These are phyloP conservation scores for Rhizophagus prolifer DNA, from an alignment of 192 early-diverging fungal genomes.

Conservation along the genomic window DNA sequence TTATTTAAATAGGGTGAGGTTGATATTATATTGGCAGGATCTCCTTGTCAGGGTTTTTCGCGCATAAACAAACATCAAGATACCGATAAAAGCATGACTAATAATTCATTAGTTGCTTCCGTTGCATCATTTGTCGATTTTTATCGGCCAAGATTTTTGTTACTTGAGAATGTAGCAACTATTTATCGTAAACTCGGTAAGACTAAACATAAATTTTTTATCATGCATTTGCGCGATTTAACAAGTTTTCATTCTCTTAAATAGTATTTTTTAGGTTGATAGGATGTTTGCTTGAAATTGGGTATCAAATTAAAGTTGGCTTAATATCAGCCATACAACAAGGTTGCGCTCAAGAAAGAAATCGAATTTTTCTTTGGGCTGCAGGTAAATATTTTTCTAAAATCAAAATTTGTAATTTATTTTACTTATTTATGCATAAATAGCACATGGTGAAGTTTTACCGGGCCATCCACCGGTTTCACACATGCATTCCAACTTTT, in stretches of 20 bases:
- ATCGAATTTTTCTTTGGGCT: slow-evolving; percentile 35
- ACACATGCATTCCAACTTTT: background rate
- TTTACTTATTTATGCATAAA: background rate
- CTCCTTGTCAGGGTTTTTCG: slow-evolving; percentile 38
- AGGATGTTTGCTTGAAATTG: slow-evolving; percentile 27
- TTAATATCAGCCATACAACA: slow-evolving; percentile 24
- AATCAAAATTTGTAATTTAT: background rate
- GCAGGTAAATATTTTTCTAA: slow-evolving; percentile 27
- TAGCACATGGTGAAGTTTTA: slow-evolving; percentile 19
- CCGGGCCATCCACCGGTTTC: slow-evolving; percentile 27
- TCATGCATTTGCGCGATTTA: background rate
- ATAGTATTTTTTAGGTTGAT: slow-evolving; percentile 25
- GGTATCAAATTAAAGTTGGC: slow-evolving; percentile 33
- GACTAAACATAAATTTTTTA: background rate
- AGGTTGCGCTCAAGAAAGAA: slow-evolving; percentile 28
- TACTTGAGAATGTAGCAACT: slow-evolving; percentile 36
- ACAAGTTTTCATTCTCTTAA: background rate
- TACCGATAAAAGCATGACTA: background rate
- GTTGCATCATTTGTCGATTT: slow-evolving; percentile 34
- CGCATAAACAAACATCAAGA: slow-evolving; percentile 21
- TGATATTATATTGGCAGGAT: slow-evolving; percentile 35
- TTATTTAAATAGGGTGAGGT: slow-evolving; percentile 31
- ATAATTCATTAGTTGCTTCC: slow-evolving; percentile 32
- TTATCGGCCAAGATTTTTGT: slow-evolving; percentile 30
- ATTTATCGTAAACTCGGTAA: background rate